Evolutionary conservation across 768 basidiomycete species (phyloP).

Genomic region (Naganishia antarctica): DNA sequence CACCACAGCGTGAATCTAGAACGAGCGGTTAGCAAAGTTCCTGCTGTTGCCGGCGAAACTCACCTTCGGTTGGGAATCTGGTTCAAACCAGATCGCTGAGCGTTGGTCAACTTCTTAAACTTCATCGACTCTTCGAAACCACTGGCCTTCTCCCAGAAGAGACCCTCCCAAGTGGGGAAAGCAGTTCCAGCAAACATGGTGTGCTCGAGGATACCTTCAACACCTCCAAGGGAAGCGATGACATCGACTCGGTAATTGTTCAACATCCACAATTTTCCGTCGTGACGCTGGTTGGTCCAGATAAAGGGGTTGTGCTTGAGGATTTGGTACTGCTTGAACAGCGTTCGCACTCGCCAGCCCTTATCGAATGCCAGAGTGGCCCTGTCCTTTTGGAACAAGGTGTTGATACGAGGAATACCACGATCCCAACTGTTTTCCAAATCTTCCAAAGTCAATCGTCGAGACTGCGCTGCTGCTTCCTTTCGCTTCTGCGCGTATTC

Average conservation of each 20-base stretch:
- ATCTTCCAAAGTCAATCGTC: constrained; percentile 92
- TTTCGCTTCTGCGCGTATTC: constrained; percentile 99
- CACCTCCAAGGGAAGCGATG: constrained; percentile 59
- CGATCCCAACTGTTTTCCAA: constrained; percentile 94
- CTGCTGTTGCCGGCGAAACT: not conserved
- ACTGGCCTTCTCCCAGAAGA: constrained; percentile 81
- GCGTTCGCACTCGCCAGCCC: constrained; percentile 95
- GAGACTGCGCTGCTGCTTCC: constrained; percentile 98
- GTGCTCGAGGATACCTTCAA: constrained; percentile 73
- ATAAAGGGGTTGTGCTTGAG: constrained; percentile 82
- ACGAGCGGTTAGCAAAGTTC: not conserved
- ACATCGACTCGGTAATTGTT: constrained; percentile 99
- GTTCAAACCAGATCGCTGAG: constrained; percentile 94
- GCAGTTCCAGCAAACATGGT: constrained; percentile 90
- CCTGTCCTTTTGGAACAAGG: constrained; percentile 96
- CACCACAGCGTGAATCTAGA: constrained; percentile 93
- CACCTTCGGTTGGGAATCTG: constrained; percentile 86
- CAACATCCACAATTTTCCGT: constrained; percentile 87
- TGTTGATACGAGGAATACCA: constrained; percentile 79
- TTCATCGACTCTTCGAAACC: constrained; percentile 71
- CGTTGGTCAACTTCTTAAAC: constrained; percentile 70
- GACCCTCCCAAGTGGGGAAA: constrained; percentile 93
- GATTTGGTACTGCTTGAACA: constrained; percentile 92
- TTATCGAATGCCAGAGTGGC: constrained; percentile 98
- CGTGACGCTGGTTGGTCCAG: constrained; percentile 98